Percentiles rank a stretch among this genome's conserved stretches.
phyloP scores from a whole-genome alignment of 2,329 filamentous ascomycete genomes.

The Fusarium newnesense region DNA sequence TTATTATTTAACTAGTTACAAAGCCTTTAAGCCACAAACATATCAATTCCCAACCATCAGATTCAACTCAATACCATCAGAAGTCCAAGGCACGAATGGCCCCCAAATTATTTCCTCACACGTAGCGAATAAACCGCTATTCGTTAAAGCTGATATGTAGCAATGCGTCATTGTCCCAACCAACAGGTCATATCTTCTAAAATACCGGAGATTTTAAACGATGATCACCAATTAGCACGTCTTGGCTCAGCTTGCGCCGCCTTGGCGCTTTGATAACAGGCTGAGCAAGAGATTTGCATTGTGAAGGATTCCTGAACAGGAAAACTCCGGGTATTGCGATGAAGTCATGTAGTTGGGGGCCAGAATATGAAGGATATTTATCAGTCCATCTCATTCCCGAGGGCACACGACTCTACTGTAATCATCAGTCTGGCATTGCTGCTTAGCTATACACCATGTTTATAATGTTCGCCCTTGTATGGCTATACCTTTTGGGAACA shows the following conservation, averaged over 20 bases:
- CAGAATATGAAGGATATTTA: not conserved
- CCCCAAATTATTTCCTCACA: not conserved
- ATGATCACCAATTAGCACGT: not conserved
- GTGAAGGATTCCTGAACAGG: not conserved
- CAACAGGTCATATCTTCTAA: not conserved
- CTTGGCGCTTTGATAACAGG: not conserved
- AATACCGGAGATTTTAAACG: not conserved
- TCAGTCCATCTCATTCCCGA: not conserved
- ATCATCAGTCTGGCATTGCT: not conserved
- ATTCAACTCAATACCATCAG: not conserved
- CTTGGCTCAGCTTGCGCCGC: not conserved
- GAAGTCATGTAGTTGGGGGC: not conserved
- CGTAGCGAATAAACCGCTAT: not conserved
- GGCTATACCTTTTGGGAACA: not conserved
- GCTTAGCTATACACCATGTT: rapidly evolving
- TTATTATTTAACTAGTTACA: no score
- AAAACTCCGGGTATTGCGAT: not conserved
- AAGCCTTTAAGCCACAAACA: no score
- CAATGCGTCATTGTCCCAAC: not conserved
- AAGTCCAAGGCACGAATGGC: not conserved
- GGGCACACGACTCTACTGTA: rapidly evolving
- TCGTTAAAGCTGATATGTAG: not conserved
- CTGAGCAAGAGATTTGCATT: not conserved
- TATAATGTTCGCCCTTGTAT: rapidly evolving
- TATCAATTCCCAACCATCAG: no score